Evolutionary conservation across 805 yeast genomes (phyloP).

Genomic region (Diddensiella transvaalensis): DNA sequence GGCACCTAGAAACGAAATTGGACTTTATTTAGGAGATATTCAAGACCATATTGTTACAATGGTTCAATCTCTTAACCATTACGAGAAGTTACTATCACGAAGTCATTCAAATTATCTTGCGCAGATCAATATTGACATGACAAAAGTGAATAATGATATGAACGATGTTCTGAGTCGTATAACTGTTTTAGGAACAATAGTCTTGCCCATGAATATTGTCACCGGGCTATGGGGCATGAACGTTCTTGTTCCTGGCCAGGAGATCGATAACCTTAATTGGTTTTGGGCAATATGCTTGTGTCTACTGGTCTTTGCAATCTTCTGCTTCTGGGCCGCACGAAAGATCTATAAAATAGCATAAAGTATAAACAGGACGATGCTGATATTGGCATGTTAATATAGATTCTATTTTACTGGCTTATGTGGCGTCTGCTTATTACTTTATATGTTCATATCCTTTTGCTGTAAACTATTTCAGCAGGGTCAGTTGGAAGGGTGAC

Average conservation of each 20-base stretch:
- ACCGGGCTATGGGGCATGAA: slow-evolving; percentile 99
- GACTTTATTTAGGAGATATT: slow-evolving; percentile 92
- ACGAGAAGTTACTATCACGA: slow-evolving; percentile 87
- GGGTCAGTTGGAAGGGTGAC: slow-evolving; percentile 85
- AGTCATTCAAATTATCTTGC: slow-evolving; percentile 97
- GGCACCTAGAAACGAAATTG: slow-evolving; percentile 81
- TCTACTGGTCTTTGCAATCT: slow-evolving; percentile 31
- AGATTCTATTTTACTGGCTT: slow-evolving; percentile 13
- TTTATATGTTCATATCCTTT: slow-evolving; percentile 5
- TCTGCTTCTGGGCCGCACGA: slow-evolving; percentile 23
- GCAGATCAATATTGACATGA: slow-evolving; percentile 96
- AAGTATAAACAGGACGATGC: neutral
- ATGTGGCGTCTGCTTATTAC: no score
- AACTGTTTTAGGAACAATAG: slow-evolving; percentile 90
- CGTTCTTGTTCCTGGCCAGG: slow-evolving; percentile 93
- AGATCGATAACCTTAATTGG: slow-evolving; percentile 58
- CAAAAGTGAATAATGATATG: slow-evolving; percentile 93
- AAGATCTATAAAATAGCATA: slow-evolving; percentile 12
- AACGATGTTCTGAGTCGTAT: slow-evolving; percentile 93
- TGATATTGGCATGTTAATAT: slow-evolving; percentile 8
- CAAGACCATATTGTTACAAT: slow-evolving; percentile 97
- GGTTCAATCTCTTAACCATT: slow-evolving; percentile 93
- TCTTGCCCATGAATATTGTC: slow-evolving; percentile 88
- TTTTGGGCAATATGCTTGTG: slow-evolving; percentile 43
- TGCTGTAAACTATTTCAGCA: slow-evolving; percentile 31